Base-by-base conservation (phyloP, 306 rosid species). In the Datisca glomerata region DNA sequence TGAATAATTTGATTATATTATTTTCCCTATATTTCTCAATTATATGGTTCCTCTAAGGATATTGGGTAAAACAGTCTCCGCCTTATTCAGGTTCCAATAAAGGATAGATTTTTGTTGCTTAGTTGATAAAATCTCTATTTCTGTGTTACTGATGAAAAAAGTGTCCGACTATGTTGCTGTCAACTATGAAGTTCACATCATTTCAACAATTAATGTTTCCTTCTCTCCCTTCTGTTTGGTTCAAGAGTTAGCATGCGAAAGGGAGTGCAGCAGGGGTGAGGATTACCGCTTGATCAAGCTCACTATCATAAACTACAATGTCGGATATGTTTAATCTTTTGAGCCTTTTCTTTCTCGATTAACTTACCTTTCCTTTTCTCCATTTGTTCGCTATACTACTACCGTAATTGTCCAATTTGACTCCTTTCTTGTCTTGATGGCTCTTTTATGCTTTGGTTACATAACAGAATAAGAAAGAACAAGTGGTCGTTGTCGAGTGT, bases 231-330 rank as follows among this genome's bases (percentile, higher is more conserved):
- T 21, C 18, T 34, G 28, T 47, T 9, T 33, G 41, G 78, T 47
- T 25, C 58, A 55, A 89, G 95, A 80, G 69, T 64, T 89, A 75
- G 75, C 60, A 39, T 86, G 96, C 51, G 96, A 86, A 73, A 78
- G 85, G 61, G 94, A 86, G 67, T 86, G 86, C 80, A 86, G 96
- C 79, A 75, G 92, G 84, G 94, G 96, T 38, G 92, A 81, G 75
- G 94, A 86, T 45, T 89, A 84, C 54, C 85, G 95, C 41, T 77
- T 89, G 61, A 68, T 84, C 84, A 89, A 75, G 69, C 98, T 89
- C 57, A 67, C 79, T 23, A 78, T 89, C 65, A 80, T 77, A 54
- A 83, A 89, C 65, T 89, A 72, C 86, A 72, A 60, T 49, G 93
- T 84, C 58, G 18, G 70, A 60, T 42, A 51, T 24, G 19, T 24